Evolutionary conservation across 306 rosid genomes (phyloP).

Genomic region (Amphicarpaea edgeworthii): DNA sequence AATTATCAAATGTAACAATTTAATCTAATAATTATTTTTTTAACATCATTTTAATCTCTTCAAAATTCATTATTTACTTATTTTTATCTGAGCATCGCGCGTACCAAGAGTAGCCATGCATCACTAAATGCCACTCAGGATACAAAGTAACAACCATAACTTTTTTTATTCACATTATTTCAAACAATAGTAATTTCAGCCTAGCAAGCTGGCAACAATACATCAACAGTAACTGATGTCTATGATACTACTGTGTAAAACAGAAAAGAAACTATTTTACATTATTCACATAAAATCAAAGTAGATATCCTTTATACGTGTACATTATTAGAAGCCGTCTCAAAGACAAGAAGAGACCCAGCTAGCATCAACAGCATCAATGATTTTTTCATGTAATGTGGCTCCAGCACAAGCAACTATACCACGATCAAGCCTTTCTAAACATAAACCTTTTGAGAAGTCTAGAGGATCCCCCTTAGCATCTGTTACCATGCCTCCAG

Average conservation of each 20-base stretch:
- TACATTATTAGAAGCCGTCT: slow-evolving; percentile 31
- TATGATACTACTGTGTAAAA: background rate
- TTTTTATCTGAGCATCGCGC: no score
- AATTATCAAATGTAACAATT: no score
- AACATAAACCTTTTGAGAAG: slow-evolving; percentile 73
- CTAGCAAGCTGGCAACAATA: slow-evolving; percentile 39
- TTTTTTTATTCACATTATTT: slow-evolving; percentile 26
- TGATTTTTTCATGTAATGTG: slow-evolving; percentile 77
- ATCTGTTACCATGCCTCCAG: slow-evolving; percentile 92
- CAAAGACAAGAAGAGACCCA: slow-evolving; percentile 90
- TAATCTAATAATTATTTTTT: no score
- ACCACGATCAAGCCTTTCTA: slow-evolving; percentile 91
- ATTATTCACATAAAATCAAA: slow-evolving; percentile 43
- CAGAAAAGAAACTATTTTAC: background rate
- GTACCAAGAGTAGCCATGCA: no score
- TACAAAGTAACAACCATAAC: background rate
- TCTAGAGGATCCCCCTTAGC: slow-evolving; percentile 75
- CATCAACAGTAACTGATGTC: slow-evolving; percentile 33
- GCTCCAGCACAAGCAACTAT: slow-evolving; percentile 85
- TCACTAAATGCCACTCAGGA: background rate
- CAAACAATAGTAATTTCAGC: slow-evolving; percentile 25
- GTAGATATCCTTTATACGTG: slow-evolving; percentile 9
- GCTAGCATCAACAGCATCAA: slow-evolving; percentile 88
- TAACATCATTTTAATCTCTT: no score
- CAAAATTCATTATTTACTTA: no score